Base-by-base conservation (phyloP, 2,329 filamentous ascomycete genomes). In the Fusarium bactridioides region DNA sequence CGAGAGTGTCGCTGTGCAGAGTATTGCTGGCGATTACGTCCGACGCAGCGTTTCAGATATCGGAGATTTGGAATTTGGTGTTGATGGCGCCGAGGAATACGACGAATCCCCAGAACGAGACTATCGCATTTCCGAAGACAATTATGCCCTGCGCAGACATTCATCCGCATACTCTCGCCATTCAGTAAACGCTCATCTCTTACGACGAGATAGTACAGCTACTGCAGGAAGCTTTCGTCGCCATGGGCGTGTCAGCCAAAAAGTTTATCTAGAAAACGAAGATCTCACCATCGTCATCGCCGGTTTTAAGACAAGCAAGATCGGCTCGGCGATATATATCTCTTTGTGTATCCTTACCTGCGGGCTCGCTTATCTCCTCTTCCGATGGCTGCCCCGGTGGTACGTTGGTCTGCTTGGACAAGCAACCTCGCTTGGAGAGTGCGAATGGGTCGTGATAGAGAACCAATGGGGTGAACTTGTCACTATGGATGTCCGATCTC, bases 381-480 rank as follows among this genome's bases (percentile, higher is more conserved):
- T 98, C 63, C 89, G 94, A 70, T 99, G 96, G 96, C 82, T 98
- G 59, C 97, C 96, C 10, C 89, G 91, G 65, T 97, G 94, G 94
- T 91, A 93, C 76, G 91, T 98, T 55, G 88, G 87, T 54, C 80
- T 98, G 45, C 86, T 93, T 44, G 96, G 96, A 33, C 88, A 85
- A 59, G 84, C 90, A 10, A 89, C 89, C 21, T 86, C 93, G 5
- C 84, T 99, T 35, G 87, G 88, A 60, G 89, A 93, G 61, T 96
- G 94, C 77, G 87, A 93, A 67, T 99, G 97, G 96, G 92, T 97
- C 47, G 95, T 97, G 33, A 89, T 98, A 72, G 96, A 98, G 87
- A 98, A 99, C 78, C 94, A 98, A 87, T 98, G 96, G 95, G 93
- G 93, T 55, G 95, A 98, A 81, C 93, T 98, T 81, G 86, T 88